These are phyloP conservation scores for Hypoxylon sp. DNA, from an alignment of 2,329 filamentous ascomycete species.

Conservation along the genomic window DNA sequence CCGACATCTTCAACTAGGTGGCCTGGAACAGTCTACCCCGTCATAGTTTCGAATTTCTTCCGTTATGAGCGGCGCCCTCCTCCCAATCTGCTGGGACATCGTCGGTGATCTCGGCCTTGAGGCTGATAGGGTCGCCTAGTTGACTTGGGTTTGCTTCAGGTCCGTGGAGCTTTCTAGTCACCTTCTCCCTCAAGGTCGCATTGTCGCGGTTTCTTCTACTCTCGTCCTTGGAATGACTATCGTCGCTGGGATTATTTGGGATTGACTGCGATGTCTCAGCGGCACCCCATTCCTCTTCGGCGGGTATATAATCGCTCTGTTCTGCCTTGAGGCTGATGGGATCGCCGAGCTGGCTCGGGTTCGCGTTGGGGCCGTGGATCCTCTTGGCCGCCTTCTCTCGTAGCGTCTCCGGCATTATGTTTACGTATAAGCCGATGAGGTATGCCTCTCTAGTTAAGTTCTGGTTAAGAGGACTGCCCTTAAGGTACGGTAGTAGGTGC, in stretches of 20 bases:
- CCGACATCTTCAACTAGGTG: neutral
- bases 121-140: conserved; percentile 48
- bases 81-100: conserved; percentile 42
- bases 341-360: conserved; percentile 59
- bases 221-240: conserved; percentile 1
- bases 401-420: conserved; percentile 49
- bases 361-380: conserved; percentile 52
- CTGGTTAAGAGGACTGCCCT: neutral
- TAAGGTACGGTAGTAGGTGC: neutral
- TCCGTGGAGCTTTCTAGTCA: conserved; percentile 44
- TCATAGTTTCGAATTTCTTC: conserved; percentile 51
- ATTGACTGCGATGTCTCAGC: conserved; percentile 16
- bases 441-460: neutral
- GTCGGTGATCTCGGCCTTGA: conserved; percentile 46
- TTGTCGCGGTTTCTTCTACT: neutral
- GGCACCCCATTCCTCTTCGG: conserved; percentile 48
- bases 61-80: conserved; percentile 40
- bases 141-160: conserved; percentile 47
- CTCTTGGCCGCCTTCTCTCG: conserved; percentile 53
- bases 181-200: conserved; percentile 47
- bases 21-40: neutral
- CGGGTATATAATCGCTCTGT: conserved; percentile 53
- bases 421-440: neutral
- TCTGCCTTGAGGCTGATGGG: conserved; percentile 60
- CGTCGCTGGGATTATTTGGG: neutral